Percentiles rank a stretch among this genome's conserved stretches.
phyloP scores from a whole-genome alignment of 805 yeast species.

The Candida broadrunensis region DNA sequence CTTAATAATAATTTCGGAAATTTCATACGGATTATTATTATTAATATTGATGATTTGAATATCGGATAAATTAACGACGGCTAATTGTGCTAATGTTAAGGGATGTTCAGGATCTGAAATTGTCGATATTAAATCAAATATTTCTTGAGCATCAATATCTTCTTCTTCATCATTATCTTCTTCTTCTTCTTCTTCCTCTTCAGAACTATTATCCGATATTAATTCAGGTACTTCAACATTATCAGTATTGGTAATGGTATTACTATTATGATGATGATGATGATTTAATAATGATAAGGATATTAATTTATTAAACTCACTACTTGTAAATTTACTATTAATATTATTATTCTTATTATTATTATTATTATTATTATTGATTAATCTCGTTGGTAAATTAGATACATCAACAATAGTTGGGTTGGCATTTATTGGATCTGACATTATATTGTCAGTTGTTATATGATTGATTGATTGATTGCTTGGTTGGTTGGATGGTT shows the following conservation, averaged over 20 bases:
- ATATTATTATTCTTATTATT: conserved; percentile 7
- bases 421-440: conserved; percentile 87
- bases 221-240: conserved; percentile 23
- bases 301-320: conserved; percentile 24
- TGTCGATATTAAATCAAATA: conserved; percentile 78
- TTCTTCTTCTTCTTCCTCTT: conserved; percentile 18
- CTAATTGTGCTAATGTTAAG: conserved; percentile 85
- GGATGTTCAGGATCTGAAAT: conserved; percentile 99
- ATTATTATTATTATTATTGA: conserved; percentile 5
- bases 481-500: too few species aligned
- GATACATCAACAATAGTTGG: conserved; percentile 79
- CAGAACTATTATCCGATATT: conserved; percentile 17
- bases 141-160: conserved; percentile 82
- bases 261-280: neutral
- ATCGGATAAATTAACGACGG: conserved; percentile 85
- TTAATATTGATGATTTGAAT: conserved; percentile 66
- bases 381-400: conserved; percentile 68
- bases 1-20: conserved; percentile 73
- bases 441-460: conserved; percentile 46
- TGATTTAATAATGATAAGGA: conserved; percentile 25
- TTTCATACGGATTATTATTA: conserved; percentile 28
- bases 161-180: conserved; percentile 47
- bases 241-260: too few species aligned
- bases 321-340: conserved; percentile 13
- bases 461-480: too few species aligned